Base-by-base conservation (phyloP, 2,329 filamentous ascomycete genomes). In the Cordyceps javanica region DNA sequence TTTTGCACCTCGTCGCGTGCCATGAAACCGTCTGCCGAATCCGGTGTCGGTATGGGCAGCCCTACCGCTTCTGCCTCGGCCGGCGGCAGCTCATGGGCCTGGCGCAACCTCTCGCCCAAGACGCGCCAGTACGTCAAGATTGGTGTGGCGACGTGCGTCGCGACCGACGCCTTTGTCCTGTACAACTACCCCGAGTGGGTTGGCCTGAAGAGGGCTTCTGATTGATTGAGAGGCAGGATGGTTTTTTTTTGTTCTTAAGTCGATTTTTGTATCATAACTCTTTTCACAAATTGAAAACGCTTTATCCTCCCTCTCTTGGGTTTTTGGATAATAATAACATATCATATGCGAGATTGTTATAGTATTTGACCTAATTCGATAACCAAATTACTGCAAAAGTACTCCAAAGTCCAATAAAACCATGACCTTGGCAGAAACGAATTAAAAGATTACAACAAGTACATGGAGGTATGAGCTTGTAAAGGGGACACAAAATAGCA, bases 51-150 rank as follows among this genome's bases (percentile, higher is more conserved):
- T 16, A 30, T 48, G 32, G 30, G 23, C 39, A 3, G 7, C 4
- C 3, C 54, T 1, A 0, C 44, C 14, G n/a, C 44, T 7, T 36
- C 44, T 19, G 5, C 53, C 10, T 34, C 52, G n/a, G 13, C 48
- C 5, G 10, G 13, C 30, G 28, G 45, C 14, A 50, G 36, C 30
- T 50, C 55, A 7, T 57, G 55, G 53, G 42, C 53, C 26, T 57
- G 55, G 55, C 28, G 45, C 45, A 57, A 57, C 48, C 46, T 57
- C 8, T 26, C 45, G 19, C 46, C 55, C 55, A 34, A 46, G 46
- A 52, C 55, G n/a, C 55, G 55, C 46, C 38, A n/a, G 21, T 51
- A 52, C 46, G 26, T 52, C 46, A 57, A 57, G 46, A 16, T 44
- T 5, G 26, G 36, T 39, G 36, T 30, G 3, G 46, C 55, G 26